Percentiles rank a stretch among this genome's conserved stretches.
Evolutionary conservation across 1,284 basidiomycete species (phyloP).

Genomic region (Rugosomyces carneus): DNA sequence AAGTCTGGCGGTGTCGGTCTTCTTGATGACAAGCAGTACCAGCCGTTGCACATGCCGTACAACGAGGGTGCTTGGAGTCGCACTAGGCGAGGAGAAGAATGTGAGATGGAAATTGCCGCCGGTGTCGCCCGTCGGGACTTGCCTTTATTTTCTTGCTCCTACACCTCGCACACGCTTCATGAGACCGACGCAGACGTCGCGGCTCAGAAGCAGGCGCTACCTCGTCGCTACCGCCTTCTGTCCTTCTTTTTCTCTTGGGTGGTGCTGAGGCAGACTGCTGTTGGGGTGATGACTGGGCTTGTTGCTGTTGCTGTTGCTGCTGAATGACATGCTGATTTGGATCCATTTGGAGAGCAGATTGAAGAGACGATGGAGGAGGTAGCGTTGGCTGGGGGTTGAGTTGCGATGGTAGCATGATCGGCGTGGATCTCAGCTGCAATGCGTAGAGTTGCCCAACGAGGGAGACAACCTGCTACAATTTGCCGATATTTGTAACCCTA

Average conservation of each 20-base stretch:
- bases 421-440: slow-evolving; percentile 16
- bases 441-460: slow-evolving; percentile 22
- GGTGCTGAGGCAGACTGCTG: slow-evolving; percentile 27
- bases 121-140: slow-evolving; percentile 79
- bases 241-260: slow-evolving; percentile 53
- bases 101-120: slow-evolving; percentile 67
- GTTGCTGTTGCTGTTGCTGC: slow-evolving; percentile 30
- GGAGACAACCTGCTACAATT: slow-evolving; percentile 24
- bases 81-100: slow-evolving; percentile 45
- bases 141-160: slow-evolving; percentile 91
- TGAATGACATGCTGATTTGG: slow-evolving; percentile 45
- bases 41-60: slow-evolving; percentile 74
- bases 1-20: slow-evolving; percentile 75
- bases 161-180: slow-evolving; percentile 83
- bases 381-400: slow-evolving; percentile 23
- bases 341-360: slow-evolving; percentile 61
- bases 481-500: slow-evolving; percentile 28
- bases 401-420: slow-evolving; percentile 29
- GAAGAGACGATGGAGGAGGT: slow-evolving; percentile 38
- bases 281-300: slow-evolving; percentile 24
- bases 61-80: slow-evolving; percentile 81
- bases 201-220: slow-evolving; percentile 53
- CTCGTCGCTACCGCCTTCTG: slow-evolving; percentile 47
- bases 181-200: slow-evolving; percentile 72
- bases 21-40: slow-evolving; percentile 76